Evolutionary conservation across 129 eudicot species (phyloP), one percentile per base, ranked within the genome.

Genomic region (Pseudognaphalium luteoalbum): DNA sequence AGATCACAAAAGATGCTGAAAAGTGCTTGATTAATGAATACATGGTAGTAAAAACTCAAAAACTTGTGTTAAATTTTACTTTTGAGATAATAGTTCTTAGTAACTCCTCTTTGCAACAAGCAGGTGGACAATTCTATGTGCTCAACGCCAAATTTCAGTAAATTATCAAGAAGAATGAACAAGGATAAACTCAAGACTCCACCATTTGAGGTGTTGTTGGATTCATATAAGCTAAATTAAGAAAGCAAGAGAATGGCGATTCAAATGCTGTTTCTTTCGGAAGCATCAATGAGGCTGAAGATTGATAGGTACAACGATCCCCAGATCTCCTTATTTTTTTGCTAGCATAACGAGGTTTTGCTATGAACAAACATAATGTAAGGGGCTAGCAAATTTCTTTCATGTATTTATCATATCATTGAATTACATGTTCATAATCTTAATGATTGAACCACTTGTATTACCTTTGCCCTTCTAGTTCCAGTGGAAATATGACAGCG

Each of bases 171-270:
- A 70, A 75, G 60, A 28, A 5, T 56, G 47, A 73, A 79, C 76
- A 72, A 37, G 2, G 86, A 85, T 69, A 85, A 88, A 52, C 86
- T 88, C 35, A 84, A 78, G 42, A 88, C 90, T n/a, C 93, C 88
- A 60, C 80, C 93, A 32, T 85, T 88, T 39, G 90, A 83, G 66
- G 88, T 85, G 81, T 73, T 81, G 72, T 42, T 88, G 81, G 86
- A 78, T 54, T 78, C 85, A 33, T 83, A 66, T 58, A 78, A 64
- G 34, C 77, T 22, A 76, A 50, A 81, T 79, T 78, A 16, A 80
- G 70, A 52, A 84, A 84, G 51, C 86, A 63, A 47, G 83, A 66
- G 67, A 72, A 81, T 41, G 86, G 83, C 16, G 84, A 83, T 62
- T 39, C 41, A 3, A 62, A 75, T 44, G 73, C 54, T 63, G 28